Conservation (phyloP, 176 grass and related monocot genomes). For the Lolium rigidum region DNA sequence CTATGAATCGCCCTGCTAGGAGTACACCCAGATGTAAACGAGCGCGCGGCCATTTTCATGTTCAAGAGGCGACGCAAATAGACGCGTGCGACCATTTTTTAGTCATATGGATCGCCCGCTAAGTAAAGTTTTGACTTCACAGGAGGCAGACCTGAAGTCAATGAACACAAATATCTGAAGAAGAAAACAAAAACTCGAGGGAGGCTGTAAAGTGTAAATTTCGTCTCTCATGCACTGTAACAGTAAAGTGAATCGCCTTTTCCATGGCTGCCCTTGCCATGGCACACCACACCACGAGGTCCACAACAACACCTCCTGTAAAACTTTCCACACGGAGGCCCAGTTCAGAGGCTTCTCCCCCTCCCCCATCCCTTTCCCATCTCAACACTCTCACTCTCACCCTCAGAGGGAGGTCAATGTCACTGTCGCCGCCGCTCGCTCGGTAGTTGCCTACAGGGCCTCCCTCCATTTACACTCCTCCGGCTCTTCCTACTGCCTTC, state of each 20-base stretch:
- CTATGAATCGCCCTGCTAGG: too few relatives aligned
- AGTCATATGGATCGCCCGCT: too few relatives aligned
- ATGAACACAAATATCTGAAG: neutral
- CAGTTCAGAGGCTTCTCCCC: constrained; percentile 13
- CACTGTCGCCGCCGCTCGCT: constrained; percentile 33
- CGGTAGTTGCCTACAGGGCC: constrained; percentile 9
- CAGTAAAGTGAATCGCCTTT: constrained; percentile 54
- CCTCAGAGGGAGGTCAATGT: constrained; percentile 39
- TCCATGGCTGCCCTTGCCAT: neutral
- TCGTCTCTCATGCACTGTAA: constrained; percentile 14
- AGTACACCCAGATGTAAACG: too few relatives aligned
- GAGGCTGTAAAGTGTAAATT: constrained; percentile 13
- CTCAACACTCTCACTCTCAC: constrained; percentile 5
- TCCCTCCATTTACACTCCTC: constrained; percentile 29
- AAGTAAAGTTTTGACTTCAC: neutral
- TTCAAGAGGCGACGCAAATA: too few relatives aligned
- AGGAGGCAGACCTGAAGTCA: neutral
- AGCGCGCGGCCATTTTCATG: too few relatives aligned
- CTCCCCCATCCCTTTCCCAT: neutral
- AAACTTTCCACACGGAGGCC: constrained; percentile 43
- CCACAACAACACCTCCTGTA: neutral
- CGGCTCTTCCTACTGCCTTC: neutral
- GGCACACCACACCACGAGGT: neutral
- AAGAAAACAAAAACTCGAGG: neutral
- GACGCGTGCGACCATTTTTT: too few relatives aligned